Base-by-base conservation (phyloP, 768 basidiomycete genomes). In the Amanita pallidorosea region DNA sequence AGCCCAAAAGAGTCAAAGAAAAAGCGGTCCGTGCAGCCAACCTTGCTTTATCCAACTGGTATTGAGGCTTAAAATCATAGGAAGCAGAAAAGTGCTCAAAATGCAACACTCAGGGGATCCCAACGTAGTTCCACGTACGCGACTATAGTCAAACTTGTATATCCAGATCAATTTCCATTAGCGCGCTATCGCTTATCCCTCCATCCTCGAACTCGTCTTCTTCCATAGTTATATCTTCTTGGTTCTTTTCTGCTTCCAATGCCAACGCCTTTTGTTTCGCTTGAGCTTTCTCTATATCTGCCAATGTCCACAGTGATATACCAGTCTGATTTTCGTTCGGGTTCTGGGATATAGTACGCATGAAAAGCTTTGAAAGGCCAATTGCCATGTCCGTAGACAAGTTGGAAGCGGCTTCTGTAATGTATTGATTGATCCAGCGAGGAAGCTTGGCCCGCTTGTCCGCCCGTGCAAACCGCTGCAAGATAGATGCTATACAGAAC, bases 361-460 rank as follows among this genome's bases (percentile, higher is more conserved):
- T 94, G 70, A 99, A 99, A 27, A 91, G 71, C 67, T 98, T 96
- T 50, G 93, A 91, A 49, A 96, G 70, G 3, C 90, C 91, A 54
- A 97, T 67, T 3, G 93, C 93, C 90, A 96, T 96, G 65, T 99
- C 96, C 7, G 94, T 98, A 11, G 96, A 98, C 45, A 99, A 73
- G 66, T 98, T 99, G 8, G 96, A 88, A 17, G 93, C 89, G 0
- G 92, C 87, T 64, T 98, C 96, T n/a, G 92, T 96, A 60, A 99
- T 98, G 64, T 96, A 97, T 61, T 95, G 92, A 63, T 98, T 97
- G 58, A 99, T 98, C 96, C 96, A 99, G 38, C 89, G 83, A 5
- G 96, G 96, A 56, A 99, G 71, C 74, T 97, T 97, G 33, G 91
- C 87, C 34, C 95, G 79, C 69, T 95, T 95, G 61, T 95, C 91